phyloP scores from a whole-genome alignment of 495 filamentous ascomycete genomes.

The Xylaria bambusicola region DNA sequence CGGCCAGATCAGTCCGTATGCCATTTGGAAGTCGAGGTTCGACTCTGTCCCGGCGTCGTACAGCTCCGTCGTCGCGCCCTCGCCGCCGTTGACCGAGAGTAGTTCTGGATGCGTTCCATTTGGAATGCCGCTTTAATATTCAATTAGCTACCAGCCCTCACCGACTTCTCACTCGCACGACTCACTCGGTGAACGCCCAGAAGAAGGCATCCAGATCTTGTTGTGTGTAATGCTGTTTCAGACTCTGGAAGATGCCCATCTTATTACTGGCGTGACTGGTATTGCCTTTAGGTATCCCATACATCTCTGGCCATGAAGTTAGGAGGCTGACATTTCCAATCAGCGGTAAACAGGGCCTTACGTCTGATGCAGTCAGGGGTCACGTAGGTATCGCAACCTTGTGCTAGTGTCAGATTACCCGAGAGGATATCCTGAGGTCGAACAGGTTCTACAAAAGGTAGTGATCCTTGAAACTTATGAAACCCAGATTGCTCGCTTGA shows the following conservation, averaged over 20 bases:
- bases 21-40: constrained; percentile 38
- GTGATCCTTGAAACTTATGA: constrained; percentile 20
- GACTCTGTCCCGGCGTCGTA: constrained; percentile 34
- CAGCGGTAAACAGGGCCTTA: not conserved
- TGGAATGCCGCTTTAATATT: constrained; percentile 28
- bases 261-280: constrained; percentile 31
- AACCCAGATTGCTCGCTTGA: constrained; percentile 16
- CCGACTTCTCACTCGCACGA: no score
- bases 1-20: constrained; percentile 50
- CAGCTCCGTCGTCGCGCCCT: constrained; percentile 23
- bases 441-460: constrained; percentile 26
- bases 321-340: not conserved
- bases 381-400: constrained; percentile 32
- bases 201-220: constrained; percentile 63
- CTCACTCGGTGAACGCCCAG: constrained; percentile 42
- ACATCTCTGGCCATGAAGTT: constrained; percentile 25
- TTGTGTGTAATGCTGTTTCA: constrained; percentile 45
- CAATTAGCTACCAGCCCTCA: not conserved
- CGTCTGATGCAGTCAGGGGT: constrained; percentile 35
- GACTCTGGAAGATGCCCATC: constrained; percentile 37
- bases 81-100: constrained; percentile 40
- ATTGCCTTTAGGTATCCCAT: constrained; percentile 30
- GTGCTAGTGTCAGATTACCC: constrained; percentile 26
- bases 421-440: constrained; percentile 20
- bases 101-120: constrained; percentile 41